These are phyloP conservation scores for Scenedesmus sp. DNA, from an alignment of 163 green algal genomes.

Conservation along the genomic window DNA sequence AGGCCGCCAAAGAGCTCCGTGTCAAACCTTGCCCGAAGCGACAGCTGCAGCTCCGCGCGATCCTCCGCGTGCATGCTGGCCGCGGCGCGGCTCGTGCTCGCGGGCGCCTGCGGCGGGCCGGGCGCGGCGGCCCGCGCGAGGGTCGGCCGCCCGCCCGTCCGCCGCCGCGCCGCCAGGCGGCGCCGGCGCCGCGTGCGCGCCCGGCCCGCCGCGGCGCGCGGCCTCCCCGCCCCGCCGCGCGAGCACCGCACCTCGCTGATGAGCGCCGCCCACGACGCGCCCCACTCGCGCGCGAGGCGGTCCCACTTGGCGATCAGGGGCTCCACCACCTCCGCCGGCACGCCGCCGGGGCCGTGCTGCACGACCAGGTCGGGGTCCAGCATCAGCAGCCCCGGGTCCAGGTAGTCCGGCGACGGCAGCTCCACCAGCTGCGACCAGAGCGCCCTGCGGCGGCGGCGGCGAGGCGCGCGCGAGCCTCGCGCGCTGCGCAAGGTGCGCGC, in stretches of 20 bases:
- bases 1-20: constrained; percentile 7
- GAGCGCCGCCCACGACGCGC: background rate
- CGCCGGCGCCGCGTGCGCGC: background rate
- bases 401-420: constrained; percentile 2
- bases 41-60: constrained; percentile 4
- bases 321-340: background rate
- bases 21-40: constrained; percentile 9
- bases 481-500: background rate
- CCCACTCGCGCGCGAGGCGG: background rate
- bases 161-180: background rate
- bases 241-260: background rate
- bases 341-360: background rate
- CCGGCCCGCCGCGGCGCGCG: background rate
- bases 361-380: constrained; percentile 34
- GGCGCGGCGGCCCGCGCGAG: too few species aligned
- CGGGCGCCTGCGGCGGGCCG: background rate
- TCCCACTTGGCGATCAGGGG: constrained; percentile 7
- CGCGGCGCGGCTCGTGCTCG: background rate
- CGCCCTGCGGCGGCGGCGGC: background rate
- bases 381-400: background rate
- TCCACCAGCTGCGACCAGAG: constrained; percentile 8
- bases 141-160: background rate
- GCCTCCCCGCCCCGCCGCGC: background rate
- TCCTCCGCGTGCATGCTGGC: background rate
- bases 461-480: background rate